These are phyloP conservation scores for Bauhinia variegata DNA, from an alignment of 306 rosid genomes.

Conservation along the genomic window DNA sequence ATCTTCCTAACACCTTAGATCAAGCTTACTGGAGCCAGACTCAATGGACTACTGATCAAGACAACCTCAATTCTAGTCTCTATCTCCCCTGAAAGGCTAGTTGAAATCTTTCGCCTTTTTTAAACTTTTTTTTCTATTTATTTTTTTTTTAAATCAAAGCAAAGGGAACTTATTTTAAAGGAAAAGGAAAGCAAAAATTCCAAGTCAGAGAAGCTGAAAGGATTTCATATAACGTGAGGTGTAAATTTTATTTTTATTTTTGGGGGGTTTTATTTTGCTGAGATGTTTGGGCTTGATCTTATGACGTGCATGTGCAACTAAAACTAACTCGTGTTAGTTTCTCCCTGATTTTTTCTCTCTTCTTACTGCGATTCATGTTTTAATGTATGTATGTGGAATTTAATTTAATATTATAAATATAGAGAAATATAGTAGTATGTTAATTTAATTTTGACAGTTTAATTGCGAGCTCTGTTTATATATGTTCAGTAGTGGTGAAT, in stretches of 20 bases:
- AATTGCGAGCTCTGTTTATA: neutral
- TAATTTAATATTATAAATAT: constrained; percentile 40
- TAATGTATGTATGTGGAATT: constrained; percentile 42
- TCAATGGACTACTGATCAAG: constrained; percentile 86
- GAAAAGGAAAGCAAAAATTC: neutral
- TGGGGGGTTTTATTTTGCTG: neutral
- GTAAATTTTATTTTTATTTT: constrained; percentile 33
- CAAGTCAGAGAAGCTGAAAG: constrained; percentile 25
- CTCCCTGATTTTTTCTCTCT: constrained; percentile 15
- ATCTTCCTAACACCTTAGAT: constrained; percentile 84
- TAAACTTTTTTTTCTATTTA: neutral
- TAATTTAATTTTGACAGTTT: constrained; percentile 5
- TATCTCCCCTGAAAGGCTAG: constrained; percentile 70
- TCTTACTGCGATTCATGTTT: constrained; percentile 24
- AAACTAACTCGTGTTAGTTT: constrained; percentile 47
- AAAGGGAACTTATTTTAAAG: constrained; percentile 37
- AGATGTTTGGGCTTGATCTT: constrained; percentile 46
- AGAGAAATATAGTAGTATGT: constrained; percentile 41
- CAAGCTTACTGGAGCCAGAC: constrained; percentile 84
- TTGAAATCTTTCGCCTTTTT: constrained; percentile 34
- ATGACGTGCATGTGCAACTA: constrained; percentile 54
- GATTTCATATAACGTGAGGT: constrained; percentile 32
- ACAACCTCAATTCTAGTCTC: constrained; percentile 51
- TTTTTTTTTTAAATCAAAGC: neutral
- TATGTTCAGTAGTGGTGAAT: neutral